Conservation (phyloP, 257 asterid genomes). For the Lantana camara region DNA sequence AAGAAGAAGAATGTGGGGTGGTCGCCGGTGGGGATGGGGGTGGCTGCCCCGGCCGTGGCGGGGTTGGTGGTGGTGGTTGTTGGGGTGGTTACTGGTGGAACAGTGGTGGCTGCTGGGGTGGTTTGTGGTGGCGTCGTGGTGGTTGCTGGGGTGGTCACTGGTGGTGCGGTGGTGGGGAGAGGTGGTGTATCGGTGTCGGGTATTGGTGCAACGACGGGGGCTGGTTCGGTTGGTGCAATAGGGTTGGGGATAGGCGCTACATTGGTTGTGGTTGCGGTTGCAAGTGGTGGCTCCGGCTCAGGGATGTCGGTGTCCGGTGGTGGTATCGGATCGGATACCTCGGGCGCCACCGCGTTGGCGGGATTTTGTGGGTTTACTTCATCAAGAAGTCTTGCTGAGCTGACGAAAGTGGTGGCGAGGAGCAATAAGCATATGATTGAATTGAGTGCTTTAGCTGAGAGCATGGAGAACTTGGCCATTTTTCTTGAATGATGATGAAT, state of each 20-base stretch:
- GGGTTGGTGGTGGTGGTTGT: slow-evolving; percentile 10
- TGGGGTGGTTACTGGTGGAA: slow-evolving; percentile 6
- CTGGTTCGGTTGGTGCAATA: slow-evolving; percentile 1
- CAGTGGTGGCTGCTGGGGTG: too few species aligned
- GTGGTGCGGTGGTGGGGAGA: slow-evolving; percentile 25
- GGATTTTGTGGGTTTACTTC: slow-evolving; percentile 38
- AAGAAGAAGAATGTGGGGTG: slow-evolving; percentile 57
- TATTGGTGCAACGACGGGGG: slow-evolving; percentile 37
- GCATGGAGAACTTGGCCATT: slow-evolving; percentile 46
- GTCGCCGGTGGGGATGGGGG: slow-evolving; percentile 3
- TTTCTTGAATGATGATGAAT: slow-evolving; percentile 28
- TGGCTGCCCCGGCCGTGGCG: background rate
- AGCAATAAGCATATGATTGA: slow-evolving; percentile 40
- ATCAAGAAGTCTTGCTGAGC: slow-evolving; percentile 49
- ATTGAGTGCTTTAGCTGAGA: slow-evolving; percentile 26
- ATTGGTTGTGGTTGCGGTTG: slow-evolving; percentile 5
- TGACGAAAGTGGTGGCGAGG: slow-evolving; percentile 42
- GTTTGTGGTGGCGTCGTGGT: too few species aligned
- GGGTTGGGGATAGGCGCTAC: slow-evolving; percentile 34
- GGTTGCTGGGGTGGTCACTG: too few species aligned
- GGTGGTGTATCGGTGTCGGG: slow-evolving; percentile 25
- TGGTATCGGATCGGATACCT: slow-evolving; percentile 10
- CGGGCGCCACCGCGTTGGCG: slow-evolving; percentile 13
- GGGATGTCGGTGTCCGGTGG: slow-evolving; percentile 28
- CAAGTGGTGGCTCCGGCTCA: slow-evolving; percentile 33